Evolutionary conservation across 352 stramenopile genomes (phyloP).

Genomic region (Globisporangium perplexum): DNA sequence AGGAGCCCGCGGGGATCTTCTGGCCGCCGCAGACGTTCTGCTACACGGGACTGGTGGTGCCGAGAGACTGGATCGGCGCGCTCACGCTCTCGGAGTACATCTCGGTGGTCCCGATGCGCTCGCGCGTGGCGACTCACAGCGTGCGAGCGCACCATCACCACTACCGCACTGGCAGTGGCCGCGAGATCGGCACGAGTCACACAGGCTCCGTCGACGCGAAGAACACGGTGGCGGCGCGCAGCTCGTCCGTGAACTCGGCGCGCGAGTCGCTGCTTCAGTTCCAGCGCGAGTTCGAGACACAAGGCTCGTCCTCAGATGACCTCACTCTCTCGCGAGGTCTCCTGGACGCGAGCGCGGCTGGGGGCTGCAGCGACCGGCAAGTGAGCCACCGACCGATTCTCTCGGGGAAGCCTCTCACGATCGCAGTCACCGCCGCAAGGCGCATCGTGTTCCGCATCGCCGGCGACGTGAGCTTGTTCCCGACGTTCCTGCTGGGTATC

Average conservation of each 20-base stretch:
- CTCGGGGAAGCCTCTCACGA: constrained; percentile 17
- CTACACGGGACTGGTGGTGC: constrained; percentile 36
- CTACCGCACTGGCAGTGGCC: neutral
- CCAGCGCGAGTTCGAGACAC: constrained; percentile 6
- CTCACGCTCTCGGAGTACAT: constrained; percentile 72
- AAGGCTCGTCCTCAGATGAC: neutral
- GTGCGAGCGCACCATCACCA: neutral
- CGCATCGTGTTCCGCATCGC: constrained; percentile 38
- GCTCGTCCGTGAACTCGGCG: constrained; percentile 1
- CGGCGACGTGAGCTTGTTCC: constrained; percentile 26
- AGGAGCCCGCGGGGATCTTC: constrained; percentile 43
- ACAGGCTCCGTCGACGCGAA: neutral
- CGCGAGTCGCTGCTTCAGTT: constrained; percentile 11
- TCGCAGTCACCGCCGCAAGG: constrained; percentile 24
- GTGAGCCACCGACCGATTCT: constrained; percentile 3
- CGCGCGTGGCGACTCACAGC: constrained; percentile 7
- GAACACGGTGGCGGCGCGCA: neutral
- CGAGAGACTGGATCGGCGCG: constrained; percentile 57
- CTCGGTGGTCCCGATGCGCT: constrained; percentile 38
- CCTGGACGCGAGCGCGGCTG: neutral
- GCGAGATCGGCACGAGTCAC: neutral
- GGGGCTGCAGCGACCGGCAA: neutral
- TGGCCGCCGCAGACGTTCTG: constrained; percentile 52
- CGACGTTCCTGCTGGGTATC: constrained; percentile 30
- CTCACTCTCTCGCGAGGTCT: neutral